A percentile compares a stretch with the other conserved stretches of the same genome.
These are phyloP conservation scores for Penicillium freii DNA, from an alignment of 2,329 filamentous ascomycete genomes.

Conservation along the genomic window DNA sequence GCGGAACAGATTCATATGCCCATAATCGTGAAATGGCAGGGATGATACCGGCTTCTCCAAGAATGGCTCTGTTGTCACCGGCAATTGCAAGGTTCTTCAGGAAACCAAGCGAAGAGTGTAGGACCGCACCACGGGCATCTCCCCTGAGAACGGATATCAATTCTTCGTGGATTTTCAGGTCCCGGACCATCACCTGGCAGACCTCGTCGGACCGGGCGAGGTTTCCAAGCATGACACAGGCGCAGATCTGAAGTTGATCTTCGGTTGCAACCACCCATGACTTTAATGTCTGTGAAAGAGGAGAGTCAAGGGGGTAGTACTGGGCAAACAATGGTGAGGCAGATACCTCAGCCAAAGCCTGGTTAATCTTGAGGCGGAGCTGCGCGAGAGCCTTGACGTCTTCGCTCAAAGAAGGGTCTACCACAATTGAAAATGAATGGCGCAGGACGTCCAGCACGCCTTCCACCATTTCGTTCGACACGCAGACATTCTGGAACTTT, in stretches of 20 bases:
- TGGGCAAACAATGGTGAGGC: conserved; percentile 37
- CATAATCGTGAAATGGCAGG: conserved; percentile 41
- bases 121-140: conserved; percentile 40
- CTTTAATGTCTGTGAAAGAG: conserved; percentile 37
- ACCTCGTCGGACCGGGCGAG: conserved; percentile 45
- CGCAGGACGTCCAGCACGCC: conserved; percentile 33
- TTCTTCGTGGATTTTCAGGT: conserved; percentile 40
- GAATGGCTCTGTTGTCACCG: conserved; percentile 38
- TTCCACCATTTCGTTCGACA: conserved; percentile 35
- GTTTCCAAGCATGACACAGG: conserved; percentile 50
- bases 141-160: conserved; percentile 42
- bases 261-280: conserved; percentile 41
- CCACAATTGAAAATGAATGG: conserved; percentile 30
- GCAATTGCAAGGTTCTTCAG: conserved; percentile 50
- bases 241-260: conserved; percentile 47
- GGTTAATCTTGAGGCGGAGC: conserved; percentile 40
- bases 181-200: conserved; percentile 42
- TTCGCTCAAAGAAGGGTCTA: conserved; percentile 30
- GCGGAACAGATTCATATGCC: conserved; percentile 43
- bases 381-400: conserved; percentile 38
- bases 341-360: conserved; percentile 43
- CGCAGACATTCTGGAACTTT: conserved; percentile 39
- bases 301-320: conserved; percentile 40
- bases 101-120: conserved; percentile 48
- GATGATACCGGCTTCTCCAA: conserved; percentile 43